Conservation (phyloP, 176 grass and related monocot species). For the Oryza officinalis region DNA sequence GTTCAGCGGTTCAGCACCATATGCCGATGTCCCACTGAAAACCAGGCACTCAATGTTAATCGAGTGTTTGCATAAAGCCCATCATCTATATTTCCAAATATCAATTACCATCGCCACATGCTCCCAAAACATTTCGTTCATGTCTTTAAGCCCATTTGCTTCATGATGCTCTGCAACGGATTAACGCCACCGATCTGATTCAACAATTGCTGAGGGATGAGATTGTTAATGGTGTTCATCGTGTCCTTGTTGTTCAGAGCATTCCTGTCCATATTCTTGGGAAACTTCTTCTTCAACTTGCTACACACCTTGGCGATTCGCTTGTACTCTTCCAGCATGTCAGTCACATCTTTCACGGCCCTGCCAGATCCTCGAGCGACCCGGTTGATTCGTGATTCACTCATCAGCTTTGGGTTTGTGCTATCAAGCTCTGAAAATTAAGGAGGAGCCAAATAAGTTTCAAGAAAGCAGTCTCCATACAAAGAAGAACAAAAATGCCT, state of each 20-base stretch:
- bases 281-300: constrained; percentile 75
- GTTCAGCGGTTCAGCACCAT: neutral
- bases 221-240: constrained; percentile 50
- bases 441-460: constrained; percentile 7
- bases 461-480: neutral
- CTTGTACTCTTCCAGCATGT: constrained; percentile 89
- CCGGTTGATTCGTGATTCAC: constrained; percentile 61
- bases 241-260: constrained; percentile 46
- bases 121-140: constrained; percentile 52
- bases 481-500: neutral
- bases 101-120: constrained; percentile 9
- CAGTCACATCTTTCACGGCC: constrained; percentile 57
- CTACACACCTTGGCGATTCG: constrained; percentile 73
- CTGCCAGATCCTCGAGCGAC: constrained; percentile 67
- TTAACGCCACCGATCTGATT: constrained; percentile 75
- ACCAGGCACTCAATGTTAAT: neutral
- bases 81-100: neutral
- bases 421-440: constrained; percentile 67
- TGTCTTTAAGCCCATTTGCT: constrained; percentile 66
- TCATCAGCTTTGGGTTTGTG: constrained; percentile 86
- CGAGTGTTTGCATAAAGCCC: neutral
- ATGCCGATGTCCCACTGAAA: neutral
- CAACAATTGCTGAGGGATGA: constrained; percentile 64
- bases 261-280: constrained; percentile 66
- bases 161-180: constrained; percentile 63